Percentiles rank a stretch among this genome's conserved stretches.
phyloP scores from a whole-genome alignment of 2,329 filamentous ascomycete genomes.

The Fusarium mundagurra region DNA sequence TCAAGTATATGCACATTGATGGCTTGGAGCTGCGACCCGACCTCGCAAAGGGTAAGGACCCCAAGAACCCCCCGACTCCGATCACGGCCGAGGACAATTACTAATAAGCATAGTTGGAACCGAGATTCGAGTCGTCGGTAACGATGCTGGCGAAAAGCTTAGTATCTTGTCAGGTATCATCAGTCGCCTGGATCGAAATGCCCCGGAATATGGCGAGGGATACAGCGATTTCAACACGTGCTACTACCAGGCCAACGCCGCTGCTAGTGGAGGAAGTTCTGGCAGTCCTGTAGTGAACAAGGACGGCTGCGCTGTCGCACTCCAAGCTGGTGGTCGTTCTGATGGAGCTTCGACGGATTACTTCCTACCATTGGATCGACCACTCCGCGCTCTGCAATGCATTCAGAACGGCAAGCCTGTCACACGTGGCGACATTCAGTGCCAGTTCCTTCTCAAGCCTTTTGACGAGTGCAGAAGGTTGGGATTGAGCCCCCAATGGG shows the following conservation, averaged over 20 bases:
- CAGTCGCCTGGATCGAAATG: slow-evolving; percentile 93
- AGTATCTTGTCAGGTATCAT: slow-evolving; percentile 98
- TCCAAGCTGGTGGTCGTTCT: slow-evolving; percentile 92
- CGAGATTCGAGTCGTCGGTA: slow-evolving; percentile 96
- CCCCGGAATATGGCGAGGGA: slow-evolving; percentile 95
- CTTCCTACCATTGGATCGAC: slow-evolving; percentile 92
- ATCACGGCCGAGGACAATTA: background rate
- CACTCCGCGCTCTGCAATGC: slow-evolving; percentile 85
- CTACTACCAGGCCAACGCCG: slow-evolving; percentile 98
- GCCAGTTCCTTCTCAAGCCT: slow-evolving; percentile 94
- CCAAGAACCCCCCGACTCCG: background rate
- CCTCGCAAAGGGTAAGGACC: slow-evolving; percentile 71
- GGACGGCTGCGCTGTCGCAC: slow-evolving; percentile 87
- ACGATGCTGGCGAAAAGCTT: slow-evolving; percentile 97
- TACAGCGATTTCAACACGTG: slow-evolving; percentile 97
- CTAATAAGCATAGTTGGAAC: slow-evolving; percentile 71
- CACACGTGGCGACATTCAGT: slow-evolving; percentile 95
- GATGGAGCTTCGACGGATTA: slow-evolving; percentile 98
- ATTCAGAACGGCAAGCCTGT: slow-evolving; percentile 80
- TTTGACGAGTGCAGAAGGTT: slow-evolving; percentile 96
- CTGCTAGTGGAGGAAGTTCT: slow-evolving; percentile 96
- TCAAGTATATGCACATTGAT: slow-evolving; percentile 95
- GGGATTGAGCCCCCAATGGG: slow-evolving; percentile 85
- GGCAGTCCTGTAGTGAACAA: slow-evolving; percentile 97
- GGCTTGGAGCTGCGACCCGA: slow-evolving; percentile 85